Evolutionary conservation across 192 early-diverging fungal species (phyloP).

Genomic region (Backusella parvicylindrica): DNA sequence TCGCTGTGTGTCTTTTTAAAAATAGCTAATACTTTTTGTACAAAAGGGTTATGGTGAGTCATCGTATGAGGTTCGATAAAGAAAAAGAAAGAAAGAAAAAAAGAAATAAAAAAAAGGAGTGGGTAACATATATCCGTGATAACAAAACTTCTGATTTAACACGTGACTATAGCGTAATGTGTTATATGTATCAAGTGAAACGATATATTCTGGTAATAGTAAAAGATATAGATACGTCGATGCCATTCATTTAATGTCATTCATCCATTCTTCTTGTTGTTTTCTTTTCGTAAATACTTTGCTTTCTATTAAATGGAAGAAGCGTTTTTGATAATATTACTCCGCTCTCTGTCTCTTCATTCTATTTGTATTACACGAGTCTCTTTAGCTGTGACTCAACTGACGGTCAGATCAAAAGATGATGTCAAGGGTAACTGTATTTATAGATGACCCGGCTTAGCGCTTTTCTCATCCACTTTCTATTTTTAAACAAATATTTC

Average conservation of each 20-base stretch:
- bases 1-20: conserved; percentile 36
- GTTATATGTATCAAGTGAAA: neutral
- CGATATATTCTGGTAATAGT: too few relatives aligned
- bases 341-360: neutral
- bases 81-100: neutral
- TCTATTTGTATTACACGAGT: neutral
- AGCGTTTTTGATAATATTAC: neutral
- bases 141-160: neutral
- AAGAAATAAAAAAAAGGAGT: neutral
- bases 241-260: too few relatives aligned
- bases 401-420: too few relatives aligned
- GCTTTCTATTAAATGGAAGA: too few relatives aligned
- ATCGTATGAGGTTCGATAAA: neutral
- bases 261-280: too few relatives aligned
- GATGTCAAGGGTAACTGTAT: too few relatives aligned
- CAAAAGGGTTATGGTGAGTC: conserved; percentile 8
- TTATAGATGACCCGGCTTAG: too few relatives aligned
- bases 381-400: too few relatives aligned
- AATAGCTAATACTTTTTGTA: conserved; percentile 13
- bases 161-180: neutral
- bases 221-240: too few relatives aligned
- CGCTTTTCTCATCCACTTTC: too few relatives aligned
- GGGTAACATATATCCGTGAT: neutral
- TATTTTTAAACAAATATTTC: too few relatives aligned
- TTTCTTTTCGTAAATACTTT: too few relatives aligned